Base-by-base conservation (phyloP, 352 stramenopile genomes). In the Globisporangium solare region DNA sequence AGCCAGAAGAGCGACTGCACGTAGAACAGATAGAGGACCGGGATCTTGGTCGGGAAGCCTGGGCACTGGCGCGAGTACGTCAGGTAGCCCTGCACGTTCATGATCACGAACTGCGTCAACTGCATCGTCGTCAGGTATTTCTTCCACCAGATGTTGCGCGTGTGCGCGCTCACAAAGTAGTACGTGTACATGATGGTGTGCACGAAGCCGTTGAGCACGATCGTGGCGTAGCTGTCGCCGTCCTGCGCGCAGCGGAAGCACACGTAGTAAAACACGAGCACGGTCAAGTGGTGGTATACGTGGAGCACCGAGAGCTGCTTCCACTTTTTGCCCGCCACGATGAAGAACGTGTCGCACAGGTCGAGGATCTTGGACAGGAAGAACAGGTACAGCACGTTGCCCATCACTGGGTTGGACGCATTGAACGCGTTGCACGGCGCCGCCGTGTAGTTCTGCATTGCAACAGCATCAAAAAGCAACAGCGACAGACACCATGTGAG, bases 151-250 rank as follows among this genome's bases (percentile, higher is more conserved):
- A 98, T 98, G 46, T 94, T 71, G 59, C 95, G 96, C 51, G 93
- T 98, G 77, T 98, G 92, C 68, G 97, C 92, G 72, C 86, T 96
- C 39, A 98, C 94, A 63, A 98, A 98, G 88, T 98, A 99, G 77
- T 99, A 99, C 6, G 88, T 98, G 85, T 99, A 99, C 94, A 99
- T 98, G 67, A 99, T 93, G 39, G 91, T 97, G 76, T 99, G 96
- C 59, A 99, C 97, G 69, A 97, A 97, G 60, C 89, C 88, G 70
- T 99, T 99, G 45, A 98, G 72, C 18, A 97, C 67, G 58, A 98
- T 92, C 32, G 94, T 97, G 17, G 97, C 74, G 76, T 94, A 99
- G 58, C 97, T 90, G 76, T 98, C 94, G 61, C 92, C 93, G 71
- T 98, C 94, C 61, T 97, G 96, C 32, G 88, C 88, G 5, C 92